Evolutionary conservation across 176 grass and related monocot species (phyloP), one percentile per base, ranked within the genome.

Genomic region (Triticum timopheevii): DNA sequence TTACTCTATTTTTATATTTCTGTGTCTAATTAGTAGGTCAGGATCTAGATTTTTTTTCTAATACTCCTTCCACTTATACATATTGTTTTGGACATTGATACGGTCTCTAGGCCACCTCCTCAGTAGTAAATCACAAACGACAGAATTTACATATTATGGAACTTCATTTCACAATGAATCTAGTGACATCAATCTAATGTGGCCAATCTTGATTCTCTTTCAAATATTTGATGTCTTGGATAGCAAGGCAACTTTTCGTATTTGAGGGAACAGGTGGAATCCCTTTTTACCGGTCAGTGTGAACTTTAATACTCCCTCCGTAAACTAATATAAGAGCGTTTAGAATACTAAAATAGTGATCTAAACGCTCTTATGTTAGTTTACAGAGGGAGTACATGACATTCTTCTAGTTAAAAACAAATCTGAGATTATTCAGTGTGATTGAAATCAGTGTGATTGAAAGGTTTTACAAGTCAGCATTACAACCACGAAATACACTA

Each of bases 401-500:
- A 69, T 83, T 24, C 22, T 22, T 38, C 42, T 71, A 61, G 24
- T 27, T n/a, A 61, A 61, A 38, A 61, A 56, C 13, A 44, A 42
- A 62, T 42, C 35, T 30, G 1, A 45, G 17, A 11, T 45, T 34
- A 22, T 10, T 82, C 16, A n/a, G 66, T 49, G 64, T 77, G 58
- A 65, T 81, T 74, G 22, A 84, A 16, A 80, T 82, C 16, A n/a
- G 66, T 49, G 64, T 77, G 58, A 65, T 81, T 74, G 22, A 84
- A 16, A 80, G 35, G 9, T 47, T 85, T 25, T 39, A 23, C 8
- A 76, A 17, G 87, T 50, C 47, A 24, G 36, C 25, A 20, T 80
- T 22, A 38, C 13, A 20, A 86, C 33, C 45, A 81, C 25, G 35
- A 69, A 77, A 74, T 69, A 12, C 20, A 4, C 6, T 20, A 75